phyloP scores from a whole-genome alignment of 768 basidiomycete species.

The Calocybe indica region DNA sequence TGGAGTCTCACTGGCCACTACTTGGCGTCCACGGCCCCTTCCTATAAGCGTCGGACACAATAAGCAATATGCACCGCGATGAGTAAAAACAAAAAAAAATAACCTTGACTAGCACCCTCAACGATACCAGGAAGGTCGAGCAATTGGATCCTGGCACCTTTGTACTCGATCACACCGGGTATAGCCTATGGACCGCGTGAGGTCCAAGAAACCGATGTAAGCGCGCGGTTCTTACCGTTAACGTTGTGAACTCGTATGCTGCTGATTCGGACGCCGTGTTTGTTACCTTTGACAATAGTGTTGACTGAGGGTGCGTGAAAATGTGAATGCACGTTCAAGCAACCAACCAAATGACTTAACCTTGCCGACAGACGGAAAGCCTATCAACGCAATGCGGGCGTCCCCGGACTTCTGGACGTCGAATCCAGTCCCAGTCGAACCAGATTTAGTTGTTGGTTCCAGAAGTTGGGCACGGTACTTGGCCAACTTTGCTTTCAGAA shows the following conservation, averaged over 20 bases:
- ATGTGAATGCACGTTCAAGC: neutral
- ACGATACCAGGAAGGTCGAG: slow-evolving; percentile 96
- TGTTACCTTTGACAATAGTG: slow-evolving; percentile 86
- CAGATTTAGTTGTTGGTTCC: slow-evolving; percentile 83
- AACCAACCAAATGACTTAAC: slow-evolving; percentile 22
- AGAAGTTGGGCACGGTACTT: slow-evolving; percentile 93
- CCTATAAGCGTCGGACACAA: slow-evolving; percentile 28
- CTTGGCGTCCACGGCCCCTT: slow-evolving; percentile 91
- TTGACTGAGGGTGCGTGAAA: slow-evolving; percentile 49
- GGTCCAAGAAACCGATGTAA: neutral
- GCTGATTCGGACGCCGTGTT: slow-evolving; percentile 86
- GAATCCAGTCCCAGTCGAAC: slow-evolving; percentile 77
- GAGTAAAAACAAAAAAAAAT: neutral
- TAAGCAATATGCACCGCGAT: neutral
- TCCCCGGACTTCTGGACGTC: slow-evolving; percentile 82
- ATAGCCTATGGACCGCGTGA: slow-evolving; percentile 57
- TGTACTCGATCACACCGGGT: slow-evolving; percentile 94
- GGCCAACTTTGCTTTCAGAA: slow-evolving; percentile 91
- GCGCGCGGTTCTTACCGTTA: slow-evolving; percentile 48
- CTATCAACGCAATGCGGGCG: slow-evolving; percentile 87
- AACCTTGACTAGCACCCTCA: slow-evolving; percentile 82
- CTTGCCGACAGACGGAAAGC: slow-evolving; percentile 95
- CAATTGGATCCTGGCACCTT: slow-evolving; percentile 88
- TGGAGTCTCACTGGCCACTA: slow-evolving; percentile 71
- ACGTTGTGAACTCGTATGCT: slow-evolving; percentile 93